Percentiles rank a stretch among this genome's conserved stretches.
These are phyloP conservation scores for Erodium maritimum DNA, from an alignment of 345 rosid genomes.

Conservation along the genomic window DNA sequence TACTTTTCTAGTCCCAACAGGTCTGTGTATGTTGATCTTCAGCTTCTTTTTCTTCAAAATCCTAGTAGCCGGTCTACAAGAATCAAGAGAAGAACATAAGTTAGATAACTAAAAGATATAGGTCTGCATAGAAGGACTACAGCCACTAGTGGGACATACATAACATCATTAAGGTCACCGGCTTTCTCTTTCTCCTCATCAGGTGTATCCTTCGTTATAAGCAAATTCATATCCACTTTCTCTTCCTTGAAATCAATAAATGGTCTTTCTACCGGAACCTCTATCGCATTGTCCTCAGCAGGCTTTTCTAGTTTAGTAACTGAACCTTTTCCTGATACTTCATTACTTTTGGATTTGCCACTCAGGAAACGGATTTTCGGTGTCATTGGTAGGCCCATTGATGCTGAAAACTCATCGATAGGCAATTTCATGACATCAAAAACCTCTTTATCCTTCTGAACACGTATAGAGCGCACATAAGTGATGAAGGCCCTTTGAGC, in stretches of 20 bases:
- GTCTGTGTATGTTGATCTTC: constrained; percentile 76
- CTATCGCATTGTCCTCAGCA: constrained; percentile 14
- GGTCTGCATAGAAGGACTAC: too few relatives aligned
- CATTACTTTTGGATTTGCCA: constrained; percentile 33
- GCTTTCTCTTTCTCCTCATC: constrained; percentile 26
- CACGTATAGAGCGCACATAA: constrained; percentile 67
- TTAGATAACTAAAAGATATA: too few relatives aligned
- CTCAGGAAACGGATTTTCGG: constrained; percentile 62
- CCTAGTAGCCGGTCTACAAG: constrained; percentile 52
- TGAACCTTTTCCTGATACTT: constrained; percentile 18
- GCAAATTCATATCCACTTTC: constrained; percentile 15
- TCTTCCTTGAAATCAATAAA: constrained; percentile 33
- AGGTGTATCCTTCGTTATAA: constrained; percentile 23
- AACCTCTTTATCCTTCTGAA: constrained; percentile 77
- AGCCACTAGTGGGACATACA: constrained; percentile 27
- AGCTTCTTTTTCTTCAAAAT: constrained; percentile 73
- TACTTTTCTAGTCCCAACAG: constrained; percentile 61
- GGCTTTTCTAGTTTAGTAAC: constrained; percentile 21
- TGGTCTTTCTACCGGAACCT: constrained; percentile 19
- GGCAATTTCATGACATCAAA: constrained; percentile 68
- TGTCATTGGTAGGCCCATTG: constrained; percentile 83
- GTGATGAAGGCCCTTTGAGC: constrained; percentile 81
- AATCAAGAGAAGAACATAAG: too few relatives aligned
- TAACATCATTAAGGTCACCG: constrained; percentile 19
- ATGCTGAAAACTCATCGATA: constrained; percentile 68